Conservation (phyloP, 805 yeast species). For the Candida anglica region DNA sequence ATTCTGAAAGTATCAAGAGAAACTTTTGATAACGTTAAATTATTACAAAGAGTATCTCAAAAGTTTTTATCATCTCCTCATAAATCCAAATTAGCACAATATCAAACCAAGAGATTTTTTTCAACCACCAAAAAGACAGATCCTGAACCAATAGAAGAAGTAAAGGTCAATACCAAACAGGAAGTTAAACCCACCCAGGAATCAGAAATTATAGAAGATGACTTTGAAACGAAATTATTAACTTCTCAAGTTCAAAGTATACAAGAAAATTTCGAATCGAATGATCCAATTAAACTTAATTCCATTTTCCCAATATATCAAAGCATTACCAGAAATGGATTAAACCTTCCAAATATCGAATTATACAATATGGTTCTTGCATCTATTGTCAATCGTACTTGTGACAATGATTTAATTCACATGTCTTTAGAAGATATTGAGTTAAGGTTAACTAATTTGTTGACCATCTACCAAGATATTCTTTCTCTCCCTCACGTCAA, state of each 20-base stretch:
- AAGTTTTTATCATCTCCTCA: constrained; percentile 17
- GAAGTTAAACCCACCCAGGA: no score
- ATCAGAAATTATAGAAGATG: constrained; percentile 3
- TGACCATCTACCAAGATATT: constrained; percentile 68
- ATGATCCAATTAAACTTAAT: constrained; percentile 17
- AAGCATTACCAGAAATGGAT: constrained; percentile 33
- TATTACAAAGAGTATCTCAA: constrained; percentile 18
- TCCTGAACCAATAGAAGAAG: constrained; percentile 4
- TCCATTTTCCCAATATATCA: constrained; percentile 39
- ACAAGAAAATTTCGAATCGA: constrained; percentile 10
- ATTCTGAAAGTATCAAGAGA: constrained; percentile 29
- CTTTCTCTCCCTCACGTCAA: constrained; percentile 39
- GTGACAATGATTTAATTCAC: constrained; percentile 33
- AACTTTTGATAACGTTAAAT: constrained; percentile 20
- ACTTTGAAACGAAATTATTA: constrained; percentile 16
- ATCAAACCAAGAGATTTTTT: constrained; percentile 1
- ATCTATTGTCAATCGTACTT: constrained; percentile 49
- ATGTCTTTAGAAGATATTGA: constrained; percentile 40
- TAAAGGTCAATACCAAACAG: not conserved
- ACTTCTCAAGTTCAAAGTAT: constrained; percentile 18
- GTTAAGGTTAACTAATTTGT: constrained; percentile 54
- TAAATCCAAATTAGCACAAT: no score
- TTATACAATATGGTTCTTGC: constrained; percentile 51
- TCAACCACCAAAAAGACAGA: constrained; percentile 4
- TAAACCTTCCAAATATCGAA: constrained; percentile 44